These are phyloP conservation scores for Hypoxylon rubiginosum DNA, from an alignment of 2,329 filamentous ascomycete genomes.

Conservation along the genomic window DNA sequence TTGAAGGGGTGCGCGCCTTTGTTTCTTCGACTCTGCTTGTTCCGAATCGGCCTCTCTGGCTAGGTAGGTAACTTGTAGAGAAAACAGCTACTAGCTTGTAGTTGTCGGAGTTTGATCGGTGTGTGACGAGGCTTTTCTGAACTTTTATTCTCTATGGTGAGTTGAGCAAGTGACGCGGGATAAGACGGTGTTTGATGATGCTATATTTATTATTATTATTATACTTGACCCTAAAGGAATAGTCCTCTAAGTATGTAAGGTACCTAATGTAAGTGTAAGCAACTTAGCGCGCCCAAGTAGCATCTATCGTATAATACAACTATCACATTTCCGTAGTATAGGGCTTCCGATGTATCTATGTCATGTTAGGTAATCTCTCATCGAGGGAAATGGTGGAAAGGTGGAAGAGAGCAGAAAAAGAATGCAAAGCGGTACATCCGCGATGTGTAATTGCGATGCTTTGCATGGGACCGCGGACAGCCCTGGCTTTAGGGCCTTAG, in stretches of 20 bases:
- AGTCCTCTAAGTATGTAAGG: background rate
- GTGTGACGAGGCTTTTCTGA: conserved; percentile 10
- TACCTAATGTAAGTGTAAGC: background rate
- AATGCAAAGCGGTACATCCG: conserved; percentile 16
- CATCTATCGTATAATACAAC: conserved; percentile 5
- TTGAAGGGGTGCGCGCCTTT: conserved; percentile 32
- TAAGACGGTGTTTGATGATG: conserved; percentile 29
- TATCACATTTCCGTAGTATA: background rate
- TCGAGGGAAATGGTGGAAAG: background rate
- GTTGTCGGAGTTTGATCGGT: conserved; percentile 28
- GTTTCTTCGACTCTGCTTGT: conserved; percentile 22
- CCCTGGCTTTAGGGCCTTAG: conserved; percentile 11
- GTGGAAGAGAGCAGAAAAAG: conserved; percentile 8
- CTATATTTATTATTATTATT: conserved; percentile 4
- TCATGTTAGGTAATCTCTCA: conserved; percentile 5
- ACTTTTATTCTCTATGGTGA: conserved; percentile 9
- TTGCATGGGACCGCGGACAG: conserved; percentile 16
- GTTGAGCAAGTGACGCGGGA: conserved; percentile 17
- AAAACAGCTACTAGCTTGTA: no score
- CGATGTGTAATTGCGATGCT: conserved; percentile 19
- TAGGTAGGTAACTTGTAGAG: conserved; percentile 8
- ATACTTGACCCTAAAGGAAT: no score
- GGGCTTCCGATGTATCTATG: background rate
- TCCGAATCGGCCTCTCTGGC: conserved; percentile 15
- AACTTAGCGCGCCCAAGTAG: conserved; percentile 1